These are phyloP conservation scores for Mucor irregularis DNA, from an alignment of 371 early-diverging fungal genomes.

Conservation along the genomic window DNA sequence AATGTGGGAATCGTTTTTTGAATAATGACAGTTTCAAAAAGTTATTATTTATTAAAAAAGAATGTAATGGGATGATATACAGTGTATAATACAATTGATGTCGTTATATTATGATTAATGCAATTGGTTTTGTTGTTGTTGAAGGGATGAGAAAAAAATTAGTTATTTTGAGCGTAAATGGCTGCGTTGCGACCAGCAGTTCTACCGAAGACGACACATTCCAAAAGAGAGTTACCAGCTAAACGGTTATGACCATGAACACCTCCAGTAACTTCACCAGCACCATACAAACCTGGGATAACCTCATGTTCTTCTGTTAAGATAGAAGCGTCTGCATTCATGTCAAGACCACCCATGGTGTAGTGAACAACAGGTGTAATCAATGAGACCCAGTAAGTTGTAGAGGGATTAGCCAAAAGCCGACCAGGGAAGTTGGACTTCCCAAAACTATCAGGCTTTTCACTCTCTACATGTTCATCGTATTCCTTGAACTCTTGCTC, in stretches of 20 bases:
- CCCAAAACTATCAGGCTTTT: slow-evolving; percentile 57
- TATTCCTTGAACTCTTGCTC: slow-evolving; percentile 60
- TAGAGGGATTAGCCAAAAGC: slow-evolving; percentile 27
- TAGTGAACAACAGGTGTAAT: slow-evolving; percentile 85
- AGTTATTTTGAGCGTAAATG: slow-evolving; percentile 10
- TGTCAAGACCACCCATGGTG: slow-evolving; percentile 82
- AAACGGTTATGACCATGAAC: slow-evolving; percentile 86
- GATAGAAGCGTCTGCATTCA: slow-evolving; percentile 54
- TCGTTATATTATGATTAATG: too few relatives aligned
- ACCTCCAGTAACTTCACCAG: slow-evolving; percentile 79
- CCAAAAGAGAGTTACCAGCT: slow-evolving; percentile 82
- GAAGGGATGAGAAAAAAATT: not conserved
- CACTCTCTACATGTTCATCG: slow-evolving; percentile 43
- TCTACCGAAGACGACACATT: slow-evolving; percentile 86
- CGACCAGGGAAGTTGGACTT: slow-evolving; percentile 70
- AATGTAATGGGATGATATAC: too few relatives aligned
- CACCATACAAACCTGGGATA: slow-evolving; percentile 68
- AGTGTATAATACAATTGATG: not conserved
- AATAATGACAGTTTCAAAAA: too few relatives aligned
- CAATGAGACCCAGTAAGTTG: slow-evolving; percentile 66
- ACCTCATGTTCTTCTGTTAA: not conserved
- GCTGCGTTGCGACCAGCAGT: slow-evolving; percentile 69
- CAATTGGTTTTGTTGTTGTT: not conserved
- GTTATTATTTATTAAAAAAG: too few relatives aligned
- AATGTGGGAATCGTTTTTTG: too few relatives aligned